These are phyloP conservation scores for Mimosa pudica DNA, from an alignment of 306 rosid species.

Conservation along the genomic window DNA sequence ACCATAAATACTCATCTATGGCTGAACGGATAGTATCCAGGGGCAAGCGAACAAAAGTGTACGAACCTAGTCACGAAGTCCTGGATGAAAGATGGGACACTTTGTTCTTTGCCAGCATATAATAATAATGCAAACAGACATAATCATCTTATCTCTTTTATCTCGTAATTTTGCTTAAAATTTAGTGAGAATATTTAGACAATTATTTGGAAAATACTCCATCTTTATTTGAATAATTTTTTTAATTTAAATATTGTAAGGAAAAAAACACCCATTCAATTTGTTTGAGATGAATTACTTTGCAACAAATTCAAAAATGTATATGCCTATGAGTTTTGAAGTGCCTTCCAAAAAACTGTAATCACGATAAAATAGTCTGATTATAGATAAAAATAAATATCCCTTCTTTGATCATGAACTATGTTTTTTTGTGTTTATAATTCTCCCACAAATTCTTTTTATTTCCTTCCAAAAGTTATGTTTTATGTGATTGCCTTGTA, in stretches of 20 bases:
- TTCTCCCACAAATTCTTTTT: neutral
- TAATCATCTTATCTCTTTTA: neutral
- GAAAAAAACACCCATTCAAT: neutral
- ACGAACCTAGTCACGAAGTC: neutral
- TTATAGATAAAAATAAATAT: neutral
- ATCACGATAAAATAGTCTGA: neutral
- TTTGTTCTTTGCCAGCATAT: neutral
- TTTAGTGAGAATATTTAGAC: no score
- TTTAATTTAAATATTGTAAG: neutral
- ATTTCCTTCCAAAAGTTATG: neutral
- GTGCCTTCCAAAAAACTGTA: neutral
- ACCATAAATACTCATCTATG: no score
- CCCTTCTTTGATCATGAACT: neutral
- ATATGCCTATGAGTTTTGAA: neutral
- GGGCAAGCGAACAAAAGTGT: neutral
- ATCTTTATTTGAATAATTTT: neutral
- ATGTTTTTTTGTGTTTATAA: neutral
- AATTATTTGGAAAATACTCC: no score
- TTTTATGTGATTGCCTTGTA: neutral
- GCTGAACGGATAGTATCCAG: neutral
- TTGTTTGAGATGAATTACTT: neutral
- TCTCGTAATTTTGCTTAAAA: no score
- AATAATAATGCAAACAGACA: neutral
- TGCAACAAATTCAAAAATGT: neutral
- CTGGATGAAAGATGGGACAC: neutral